These are phyloP conservation scores for Geosmithia putterillii DNA, from an alignment of 2,329 filamentous ascomycete genomes.

Conservation along the genomic window DNA sequence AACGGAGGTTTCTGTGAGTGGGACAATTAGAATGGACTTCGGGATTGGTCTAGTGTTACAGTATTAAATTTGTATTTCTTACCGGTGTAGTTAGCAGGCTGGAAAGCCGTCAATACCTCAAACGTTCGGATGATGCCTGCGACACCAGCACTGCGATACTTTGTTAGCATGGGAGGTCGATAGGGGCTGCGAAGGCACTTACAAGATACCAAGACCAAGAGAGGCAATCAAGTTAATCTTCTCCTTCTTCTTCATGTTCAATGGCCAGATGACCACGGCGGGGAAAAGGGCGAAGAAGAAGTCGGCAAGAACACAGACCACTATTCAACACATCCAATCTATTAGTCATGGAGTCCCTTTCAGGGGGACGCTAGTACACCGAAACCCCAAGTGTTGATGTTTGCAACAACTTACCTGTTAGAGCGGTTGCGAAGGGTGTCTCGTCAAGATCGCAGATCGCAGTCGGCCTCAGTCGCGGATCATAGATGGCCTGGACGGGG, in stretches of 20 bases:
- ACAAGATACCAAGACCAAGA: constrained; percentile 26
- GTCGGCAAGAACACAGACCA: constrained; percentile 12
- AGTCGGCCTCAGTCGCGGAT: not conserved
- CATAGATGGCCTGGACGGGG: constrained; percentile 2
- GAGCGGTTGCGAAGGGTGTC: not conserved
- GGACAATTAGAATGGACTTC: not conserved
- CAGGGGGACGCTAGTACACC: too few relatives aligned
- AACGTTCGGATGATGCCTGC: constrained; percentile 8
- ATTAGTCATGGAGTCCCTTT: too few relatives aligned
- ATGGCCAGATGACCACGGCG: constrained; percentile 26
- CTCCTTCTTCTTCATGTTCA: constrained; percentile 26
- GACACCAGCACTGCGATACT: constrained; percentile 3
- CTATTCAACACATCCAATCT: too few relatives aligned
- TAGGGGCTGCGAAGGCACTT: constrained; percentile 5
- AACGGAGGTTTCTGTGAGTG: constrained; percentile 20
- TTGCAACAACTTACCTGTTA: too few relatives aligned
- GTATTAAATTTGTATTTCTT: too few relatives aligned
- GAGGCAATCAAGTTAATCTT: constrained; percentile 24
- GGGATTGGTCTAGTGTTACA: too few relatives aligned
- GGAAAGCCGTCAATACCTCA: constrained; percentile 11
- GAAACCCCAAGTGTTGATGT: too few relatives aligned
- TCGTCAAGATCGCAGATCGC: not conserved
- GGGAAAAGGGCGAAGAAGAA: constrained; percentile 23
- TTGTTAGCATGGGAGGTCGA: not conserved
- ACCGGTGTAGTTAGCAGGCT: constrained; percentile 1